phyloP scores from a whole-genome alignment of 192 early-diverging fungal species.

The Coemansia guatemalensis region DNA sequence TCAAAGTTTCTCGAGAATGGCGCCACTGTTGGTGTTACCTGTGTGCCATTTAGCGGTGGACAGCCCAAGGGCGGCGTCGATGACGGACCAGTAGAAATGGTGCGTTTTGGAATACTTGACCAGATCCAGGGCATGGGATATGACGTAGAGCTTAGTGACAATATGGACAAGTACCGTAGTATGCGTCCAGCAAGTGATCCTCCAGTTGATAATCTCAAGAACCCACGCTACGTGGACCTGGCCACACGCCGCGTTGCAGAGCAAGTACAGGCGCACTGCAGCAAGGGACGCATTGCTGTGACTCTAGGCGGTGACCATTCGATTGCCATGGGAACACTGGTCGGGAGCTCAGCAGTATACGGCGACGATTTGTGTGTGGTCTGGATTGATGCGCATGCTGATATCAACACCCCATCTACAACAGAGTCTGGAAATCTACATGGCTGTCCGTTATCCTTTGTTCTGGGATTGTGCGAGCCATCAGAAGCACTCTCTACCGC shows the following conservation, averaged over 20 bases:
- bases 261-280: constrained; percentile 63
- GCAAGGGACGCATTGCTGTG: constrained; percentile 73
- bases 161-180: constrained; percentile 66
- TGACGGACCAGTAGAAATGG: constrained; percentile 76
- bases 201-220: constrained; percentile 78
- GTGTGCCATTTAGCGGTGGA: constrained; percentile 72
- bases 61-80: constrained; percentile 90
- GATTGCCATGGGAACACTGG: constrained; percentile 87
- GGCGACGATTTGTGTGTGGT: constrained; percentile 80
- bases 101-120: constrained; percentile 81
- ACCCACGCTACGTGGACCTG: constrained; percentile 77
- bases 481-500: constrained; percentile 30
- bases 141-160: constrained; percentile 69
- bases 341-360: constrained; percentile 73
- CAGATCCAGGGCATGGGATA: constrained; percentile 84
- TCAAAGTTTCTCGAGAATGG: constrained; percentile 59
- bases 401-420: constrained; percentile 90
- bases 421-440: constrained; percentile 93
- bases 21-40: constrained; percentile 69
- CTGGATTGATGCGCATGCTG: constrained; percentile 95
- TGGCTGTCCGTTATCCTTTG: constrained; percentile 91
- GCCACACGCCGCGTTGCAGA: constrained; percentile 69
- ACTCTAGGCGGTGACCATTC: constrained; percentile 97
- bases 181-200: constrained; percentile 71
- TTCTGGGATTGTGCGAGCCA: constrained; percentile 74